These are phyloP conservation scores for Babjeviella inositovora DNA, from an alignment of 805 yeast species.

Conservation along the genomic window DNA sequence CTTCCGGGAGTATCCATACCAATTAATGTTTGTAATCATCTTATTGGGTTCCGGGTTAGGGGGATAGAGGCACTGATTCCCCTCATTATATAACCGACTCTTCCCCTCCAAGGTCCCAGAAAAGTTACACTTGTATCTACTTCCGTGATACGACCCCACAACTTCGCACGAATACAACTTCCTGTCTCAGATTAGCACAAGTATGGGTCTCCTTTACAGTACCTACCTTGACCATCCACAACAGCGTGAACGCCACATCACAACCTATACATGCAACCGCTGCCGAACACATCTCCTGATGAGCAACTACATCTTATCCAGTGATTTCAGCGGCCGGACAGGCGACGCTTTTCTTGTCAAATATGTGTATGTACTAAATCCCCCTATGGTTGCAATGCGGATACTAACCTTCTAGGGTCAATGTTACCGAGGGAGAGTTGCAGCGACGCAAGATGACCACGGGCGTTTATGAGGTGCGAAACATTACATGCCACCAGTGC, in stretches of 20 bases:
- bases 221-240: slow-evolving; percentile 2
- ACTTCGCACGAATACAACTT: no score
- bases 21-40: no score
- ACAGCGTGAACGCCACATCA: slow-evolving; percentile 6
- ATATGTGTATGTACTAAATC: slow-evolving; percentile 15
- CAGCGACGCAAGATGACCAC: slow-evolving; percentile 38
- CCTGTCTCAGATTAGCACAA: neutral
- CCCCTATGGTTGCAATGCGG: neutral
- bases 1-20: no score
- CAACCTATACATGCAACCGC: slow-evolving; percentile 9
- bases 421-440: slow-evolving; percentile 16
- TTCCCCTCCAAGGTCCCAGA: no score
- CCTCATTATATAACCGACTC: no score
- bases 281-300: slow-evolving; percentile 12
- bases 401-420: slow-evolving; percentile 11
- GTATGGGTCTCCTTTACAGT: slow-evolving; percentile 1
- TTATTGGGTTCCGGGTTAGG: no score
- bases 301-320: slow-evolving; percentile 10
- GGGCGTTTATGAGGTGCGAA: slow-evolving; percentile 40
- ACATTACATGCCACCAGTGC: slow-evolving; percentile 40
- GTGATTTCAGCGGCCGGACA: slow-evolving; percentile 32
- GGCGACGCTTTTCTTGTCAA: slow-evolving; percentile 44
- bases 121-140: no score
- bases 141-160: no score
- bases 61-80: no score